A percentile compares a stretch with the other conserved stretches of the same genome.
phyloP scores from a whole-genome alignment of 1,284 basidiomycete genomes.

The Neotropicomus parvogracilis region DNA sequence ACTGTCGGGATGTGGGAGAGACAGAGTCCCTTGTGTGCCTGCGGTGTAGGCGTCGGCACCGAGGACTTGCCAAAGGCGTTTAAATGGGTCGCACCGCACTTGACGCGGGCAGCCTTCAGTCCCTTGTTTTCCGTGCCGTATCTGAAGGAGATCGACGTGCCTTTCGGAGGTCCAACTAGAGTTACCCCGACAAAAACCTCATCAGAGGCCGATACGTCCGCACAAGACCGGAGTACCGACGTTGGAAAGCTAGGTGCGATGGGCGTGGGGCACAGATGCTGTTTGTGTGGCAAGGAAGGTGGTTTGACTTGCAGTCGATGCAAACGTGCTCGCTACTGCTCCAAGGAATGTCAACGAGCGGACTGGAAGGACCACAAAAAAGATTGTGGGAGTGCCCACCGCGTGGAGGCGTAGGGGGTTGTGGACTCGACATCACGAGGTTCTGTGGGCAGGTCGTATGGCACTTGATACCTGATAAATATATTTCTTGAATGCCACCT shows the following conservation, averaged over 20 bases:
- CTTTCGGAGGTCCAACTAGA: background rate
- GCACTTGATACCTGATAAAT: too few species aligned
- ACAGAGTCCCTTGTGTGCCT: conserved; percentile 36
- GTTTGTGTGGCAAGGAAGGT: conserved; percentile 29
- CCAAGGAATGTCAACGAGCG: conserved; percentile 39
- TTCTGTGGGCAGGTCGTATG: too few species aligned
- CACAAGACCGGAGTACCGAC: background rate
- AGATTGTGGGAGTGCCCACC: conserved; percentile 10
- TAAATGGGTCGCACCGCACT: conserved; percentile 35
- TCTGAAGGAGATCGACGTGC: conserved; percentile 34
- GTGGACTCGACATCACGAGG: too few species aligned
- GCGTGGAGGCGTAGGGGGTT: background rate
- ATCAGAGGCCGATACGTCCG: too few species aligned
- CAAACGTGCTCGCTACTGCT: conserved; percentile 40
- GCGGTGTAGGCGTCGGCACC: conserved; percentile 43
- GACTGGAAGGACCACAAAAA: conserved; percentile 43
- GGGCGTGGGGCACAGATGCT: conserved; percentile 12
- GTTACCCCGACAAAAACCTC: background rate
- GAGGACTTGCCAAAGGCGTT: conserved; percentile 30
- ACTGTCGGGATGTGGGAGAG: background rate
- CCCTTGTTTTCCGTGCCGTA: conserved; percentile 48
- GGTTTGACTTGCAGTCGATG: conserved; percentile 34
- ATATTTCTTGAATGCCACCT: too few species aligned
- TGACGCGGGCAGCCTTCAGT: conserved; percentile 47
- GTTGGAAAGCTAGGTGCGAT: background rate